A percentile compares a stretch with the other conserved stretches of the same genome.
Evolutionary conservation across 306 rosid genomes (phyloP).

Genomic region (Cicer judaicum): DNA sequence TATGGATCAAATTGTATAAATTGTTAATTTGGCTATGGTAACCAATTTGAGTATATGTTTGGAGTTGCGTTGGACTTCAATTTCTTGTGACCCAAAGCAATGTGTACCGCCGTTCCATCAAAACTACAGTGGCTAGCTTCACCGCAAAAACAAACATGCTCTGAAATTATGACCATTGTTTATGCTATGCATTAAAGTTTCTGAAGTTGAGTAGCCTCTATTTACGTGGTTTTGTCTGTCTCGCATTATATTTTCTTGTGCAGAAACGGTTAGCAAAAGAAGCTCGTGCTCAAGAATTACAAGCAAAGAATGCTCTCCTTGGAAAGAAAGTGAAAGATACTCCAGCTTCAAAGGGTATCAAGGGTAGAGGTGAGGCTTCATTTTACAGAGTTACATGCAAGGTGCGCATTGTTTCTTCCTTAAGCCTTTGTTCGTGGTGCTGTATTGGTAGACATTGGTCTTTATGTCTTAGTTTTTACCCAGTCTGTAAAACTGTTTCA

Average conservation of each 20-base stretch:
- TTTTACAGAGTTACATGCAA: conserved; percentile 92
- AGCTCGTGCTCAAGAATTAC: conserved; percentile 83
- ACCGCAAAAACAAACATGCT: background rate
- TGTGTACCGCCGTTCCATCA: background rate
- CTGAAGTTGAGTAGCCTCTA: conserved; percentile 13
- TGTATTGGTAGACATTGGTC: conserved; percentile 24
- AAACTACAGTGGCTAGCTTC: background rate
- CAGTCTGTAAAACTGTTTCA: background rate
- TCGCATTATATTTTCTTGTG: conserved; percentile 32
- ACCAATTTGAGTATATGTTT: background rate
- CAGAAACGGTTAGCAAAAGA: conserved; percentile 89
- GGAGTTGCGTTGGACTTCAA: background rate
- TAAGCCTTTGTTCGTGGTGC: conserved; percentile 39
- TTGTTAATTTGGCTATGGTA: conserved; percentile 23
- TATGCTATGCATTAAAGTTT: background rate
- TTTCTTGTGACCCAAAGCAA: background rate
- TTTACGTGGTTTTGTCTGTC: conserved; percentile 26
- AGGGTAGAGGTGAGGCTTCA: conserved; percentile 93
- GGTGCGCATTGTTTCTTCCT: conserved; percentile 56
- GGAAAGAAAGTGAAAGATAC: conserved; percentile 83
- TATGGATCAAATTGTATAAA: background rate
- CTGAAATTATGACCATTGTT: background rate
- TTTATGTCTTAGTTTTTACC: conserved; percentile 27
- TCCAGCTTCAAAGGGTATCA: conserved; percentile 63
- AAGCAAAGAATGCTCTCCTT: conserved; percentile 77